Percentiles rank a stretch among this genome's conserved stretches.
phyloP scores from a whole-genome alignment of 371 early-diverging fungal species.

The Chytridium lagenaria region DNA sequence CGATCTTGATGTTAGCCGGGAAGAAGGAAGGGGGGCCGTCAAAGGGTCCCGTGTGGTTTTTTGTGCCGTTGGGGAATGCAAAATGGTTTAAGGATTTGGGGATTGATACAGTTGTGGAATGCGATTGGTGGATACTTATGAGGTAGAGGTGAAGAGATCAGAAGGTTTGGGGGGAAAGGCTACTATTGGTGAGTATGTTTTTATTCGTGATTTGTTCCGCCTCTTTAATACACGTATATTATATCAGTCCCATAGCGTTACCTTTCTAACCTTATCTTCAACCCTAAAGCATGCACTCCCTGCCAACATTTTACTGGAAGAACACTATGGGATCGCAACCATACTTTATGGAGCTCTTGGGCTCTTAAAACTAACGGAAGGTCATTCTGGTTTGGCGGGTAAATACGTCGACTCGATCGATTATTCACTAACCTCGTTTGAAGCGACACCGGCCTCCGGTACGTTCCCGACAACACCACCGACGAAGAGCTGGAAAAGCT shows the following conservation, averaged over 20 bases:
- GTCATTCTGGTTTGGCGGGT: constrained; percentile 74
- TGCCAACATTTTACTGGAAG: constrained; percentile 81
- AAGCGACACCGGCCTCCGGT: constrained; percentile 78
- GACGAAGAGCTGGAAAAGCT: constrained; percentile 46
- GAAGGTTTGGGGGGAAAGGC: constrained; percentile 22
- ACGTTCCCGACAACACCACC: constrained; percentile 54
- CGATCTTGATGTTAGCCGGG: constrained; percentile 59
- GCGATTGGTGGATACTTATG: constrained; percentile 81
- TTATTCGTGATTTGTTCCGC: background rate
- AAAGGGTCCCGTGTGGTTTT: constrained; percentile 48
- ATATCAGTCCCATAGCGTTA: too few species aligned
- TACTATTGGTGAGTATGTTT: constrained; percentile 38
- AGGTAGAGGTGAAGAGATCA: constrained; percentile 43
- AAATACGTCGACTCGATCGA: constrained; percentile 1
- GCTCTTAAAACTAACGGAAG: constrained; percentile 52
- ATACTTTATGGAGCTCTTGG: constrained; percentile 80
- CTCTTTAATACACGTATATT: background rate
- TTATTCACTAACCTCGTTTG: constrained; percentile 3
- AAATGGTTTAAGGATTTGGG: constrained; percentile 68
- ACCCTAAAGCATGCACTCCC: constrained; percentile 66
- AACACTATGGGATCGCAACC: constrained; percentile 61
- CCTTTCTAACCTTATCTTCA: constrained; percentile 8
- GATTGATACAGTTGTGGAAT: constrained; percentile 62
- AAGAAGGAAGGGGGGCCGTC: background rate
- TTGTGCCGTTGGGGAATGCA: constrained; percentile 78